phyloP scores from a whole-genome alignment of 345 rosid genomes.

The Mangifera indica region DNA sequence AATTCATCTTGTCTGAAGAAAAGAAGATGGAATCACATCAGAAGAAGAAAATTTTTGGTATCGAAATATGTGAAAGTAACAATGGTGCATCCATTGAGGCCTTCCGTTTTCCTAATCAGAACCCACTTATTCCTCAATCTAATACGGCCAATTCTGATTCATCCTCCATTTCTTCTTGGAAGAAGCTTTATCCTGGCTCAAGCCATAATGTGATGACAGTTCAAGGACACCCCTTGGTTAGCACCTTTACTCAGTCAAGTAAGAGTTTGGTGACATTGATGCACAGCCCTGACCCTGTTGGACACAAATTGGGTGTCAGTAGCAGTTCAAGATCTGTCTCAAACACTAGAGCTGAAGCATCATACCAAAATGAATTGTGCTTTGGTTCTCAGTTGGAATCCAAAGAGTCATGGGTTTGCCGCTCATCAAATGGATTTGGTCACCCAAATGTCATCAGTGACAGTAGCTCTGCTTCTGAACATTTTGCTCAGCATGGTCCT shows the following conservation, averaged over 20 bases:
- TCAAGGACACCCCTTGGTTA: slow-evolving; percentile 24
- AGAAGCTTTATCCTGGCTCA: slow-evolving; percentile 17
- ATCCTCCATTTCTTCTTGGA: slow-evolving; percentile 29
- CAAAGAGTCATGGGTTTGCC: slow-evolving; percentile 30
- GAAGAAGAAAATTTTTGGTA: slow-evolving; percentile 36
- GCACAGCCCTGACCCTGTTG: slow-evolving; percentile 20
- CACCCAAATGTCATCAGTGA: slow-evolving; percentile 20
- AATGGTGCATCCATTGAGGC: slow-evolving; percentile 21
- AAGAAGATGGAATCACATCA: slow-evolving; percentile 4
- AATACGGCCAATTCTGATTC: slow-evolving; percentile 25
- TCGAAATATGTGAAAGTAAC: slow-evolving; percentile 32
- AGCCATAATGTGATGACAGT: slow-evolving; percentile 18
- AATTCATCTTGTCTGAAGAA: slow-evolving; percentile 8
- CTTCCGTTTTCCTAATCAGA: slow-evolving; percentile 15
- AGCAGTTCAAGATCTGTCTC: slow-evolving; percentile 34
- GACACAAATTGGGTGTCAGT: slow-evolving; percentile 21
- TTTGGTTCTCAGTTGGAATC: slow-evolving; percentile 39
- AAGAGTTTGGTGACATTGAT: slow-evolving; percentile 19
- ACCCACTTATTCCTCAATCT: slow-evolving; percentile 18
- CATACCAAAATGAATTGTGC: slow-evolving; percentile 32
- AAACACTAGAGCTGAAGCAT: slow-evolving; percentile 24
- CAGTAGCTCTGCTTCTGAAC: slow-evolving; percentile 27
- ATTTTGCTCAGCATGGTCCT: slow-evolving; percentile 15
- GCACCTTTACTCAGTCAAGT: slow-evolving; percentile 19
- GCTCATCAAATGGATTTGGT: slow-evolving; percentile 21